Percentiles rank a stretch among this genome's conserved stretches.
These are phyloP conservation scores for Fraxinus dipetala DNA, from an alignment of 305 asterid genomes.

Conservation along the genomic window DNA sequence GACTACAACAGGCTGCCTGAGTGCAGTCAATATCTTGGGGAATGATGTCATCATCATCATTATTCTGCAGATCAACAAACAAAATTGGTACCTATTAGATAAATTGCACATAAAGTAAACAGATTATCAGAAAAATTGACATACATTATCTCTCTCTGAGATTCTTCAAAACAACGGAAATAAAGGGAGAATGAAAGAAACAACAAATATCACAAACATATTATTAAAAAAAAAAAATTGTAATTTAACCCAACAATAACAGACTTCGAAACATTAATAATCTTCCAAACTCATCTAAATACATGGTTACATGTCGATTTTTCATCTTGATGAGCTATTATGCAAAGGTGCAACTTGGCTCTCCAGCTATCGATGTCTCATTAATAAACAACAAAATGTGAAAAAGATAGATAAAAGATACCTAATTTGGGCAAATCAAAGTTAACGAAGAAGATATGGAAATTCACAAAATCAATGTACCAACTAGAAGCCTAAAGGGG, in stretches of 20 bases:
- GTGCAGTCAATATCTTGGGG: background rate
- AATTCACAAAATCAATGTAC: background rate
- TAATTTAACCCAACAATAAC: background rate
- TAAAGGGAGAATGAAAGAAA: background rate
- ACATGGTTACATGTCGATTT: background rate
- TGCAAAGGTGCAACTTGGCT: background rate
- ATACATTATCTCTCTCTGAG: background rate
- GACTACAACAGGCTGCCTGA: constrained; percentile 22
- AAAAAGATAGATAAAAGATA: background rate
- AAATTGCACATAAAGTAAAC: background rate
- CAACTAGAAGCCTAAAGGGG: background rate
- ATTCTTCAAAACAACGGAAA: background rate
- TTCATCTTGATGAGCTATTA: background rate
- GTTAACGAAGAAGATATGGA: background rate
- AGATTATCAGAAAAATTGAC: background rate
- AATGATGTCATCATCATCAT: background rate
- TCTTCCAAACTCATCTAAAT: background rate
- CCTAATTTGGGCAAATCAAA: background rate
- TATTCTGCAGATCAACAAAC: constrained; percentile 13
- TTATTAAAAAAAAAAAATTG: background rate
- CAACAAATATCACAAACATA: background rate
- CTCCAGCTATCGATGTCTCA: background rate
- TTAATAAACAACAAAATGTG: background rate
- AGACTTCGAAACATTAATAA: background rate
- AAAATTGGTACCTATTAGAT: background rate